phyloP scores from a whole-genome alignment of 2,329 filamentous ascomycete genomes.

The Hawksworthiomyces lignivorus region DNA sequence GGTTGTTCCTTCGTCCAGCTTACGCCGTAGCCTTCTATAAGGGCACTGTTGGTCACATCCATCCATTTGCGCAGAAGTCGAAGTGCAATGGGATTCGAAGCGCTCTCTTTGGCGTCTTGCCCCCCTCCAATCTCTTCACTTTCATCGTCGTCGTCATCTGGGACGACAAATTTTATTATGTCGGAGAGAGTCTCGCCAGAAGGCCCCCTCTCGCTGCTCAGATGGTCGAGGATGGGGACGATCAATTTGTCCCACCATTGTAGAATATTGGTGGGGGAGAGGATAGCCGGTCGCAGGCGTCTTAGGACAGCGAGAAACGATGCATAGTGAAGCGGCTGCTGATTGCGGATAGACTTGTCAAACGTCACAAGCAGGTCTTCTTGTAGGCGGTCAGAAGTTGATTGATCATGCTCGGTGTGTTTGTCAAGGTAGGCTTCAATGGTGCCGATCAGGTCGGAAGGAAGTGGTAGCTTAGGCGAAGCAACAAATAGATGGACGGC shows the following conservation, averaged over 20 bases:
- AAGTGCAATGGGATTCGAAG: slow-evolving; percentile 43
- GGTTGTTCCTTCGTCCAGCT: slow-evolving; percentile 42
- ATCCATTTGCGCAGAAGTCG: slow-evolving; percentile 53
- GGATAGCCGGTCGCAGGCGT: slow-evolving; percentile 55
- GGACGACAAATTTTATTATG: slow-evolving; percentile 55
- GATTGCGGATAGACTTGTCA: slow-evolving; percentile 53
- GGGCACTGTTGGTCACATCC: slow-evolving; percentile 31
- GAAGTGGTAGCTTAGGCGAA: slow-evolving; percentile 51
- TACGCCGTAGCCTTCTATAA: slow-evolving; percentile 28
- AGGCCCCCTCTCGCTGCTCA: slow-evolving; percentile 54
- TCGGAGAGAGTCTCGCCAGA: slow-evolving; percentile 58
- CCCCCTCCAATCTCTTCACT: slow-evolving; percentile 29
- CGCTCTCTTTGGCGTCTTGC: slow-evolving; percentile 18
- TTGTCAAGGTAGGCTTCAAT: slow-evolving; percentile 62
- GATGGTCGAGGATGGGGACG: slow-evolving; percentile 44
- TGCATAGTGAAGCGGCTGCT: slow-evolving; percentile 44
- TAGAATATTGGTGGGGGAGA: slow-evolving; percentile 52
- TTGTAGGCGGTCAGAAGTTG: slow-evolving; percentile 61
- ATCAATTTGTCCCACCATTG: slow-evolving; percentile 66
- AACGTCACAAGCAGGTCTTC: slow-evolving; percentile 65
- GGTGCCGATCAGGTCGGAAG: slow-evolving; percentile 53
- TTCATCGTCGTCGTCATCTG: slow-evolving; percentile 50
- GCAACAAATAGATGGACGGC: slow-evolving; percentile 45
- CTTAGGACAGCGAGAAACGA: slow-evolving; percentile 63
- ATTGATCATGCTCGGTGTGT: slow-evolving; percentile 60